Evolutionary conservation across 2,329 filamentous ascomycete species (phyloP), one percentile per base, ranked within the genome.

Genomic region (Sphaerulina vaccinii): DNA sequence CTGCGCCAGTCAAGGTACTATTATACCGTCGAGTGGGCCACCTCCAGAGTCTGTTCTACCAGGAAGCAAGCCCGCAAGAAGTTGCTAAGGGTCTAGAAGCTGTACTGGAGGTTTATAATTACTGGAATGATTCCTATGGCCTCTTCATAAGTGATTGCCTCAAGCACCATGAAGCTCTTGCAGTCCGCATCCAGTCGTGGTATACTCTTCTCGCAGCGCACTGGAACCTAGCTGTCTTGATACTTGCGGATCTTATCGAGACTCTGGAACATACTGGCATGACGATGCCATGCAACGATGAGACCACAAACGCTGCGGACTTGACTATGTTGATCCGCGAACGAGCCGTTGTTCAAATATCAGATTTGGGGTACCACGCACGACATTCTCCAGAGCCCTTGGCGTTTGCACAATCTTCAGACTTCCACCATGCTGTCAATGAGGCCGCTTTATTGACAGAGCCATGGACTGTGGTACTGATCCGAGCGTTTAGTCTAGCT

Each of bases 1-100:
- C 55, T n/a, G 55, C 57, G 13, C 57, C 54, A 13, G 55, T 59
- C 11, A 59, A 59, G 24, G 54, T 59, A 4, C 49, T 59, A n/a
- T 46, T 59, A 1, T 59, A 52, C 38, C 51, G 57, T 3, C 54
- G 55, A 3, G 29, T 57, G 15, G 57, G 49, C 10, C 52, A 54
- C 18, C 36, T 57, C 16, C 57, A 59, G 29, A 47, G 44, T 33
- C 40, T 59, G 8, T 53, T 46, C n/a, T 59, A 57, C 39, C 55
- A 51, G 15, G 49, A 47, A 19, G 42, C 52, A 13, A 19, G 35
- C 3, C 45, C 52, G 7, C 16, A 37, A 13, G 32, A 51, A 32
- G 48, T 57, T 7, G 55, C 57, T 38, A 38, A 47, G 11, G 55
- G 45, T 18, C 38, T 57, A 3, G 46, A 57, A 27, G 45, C 46